Conservation (phyloP, 257 asterid species). For the Henckelia pumila region DNA sequence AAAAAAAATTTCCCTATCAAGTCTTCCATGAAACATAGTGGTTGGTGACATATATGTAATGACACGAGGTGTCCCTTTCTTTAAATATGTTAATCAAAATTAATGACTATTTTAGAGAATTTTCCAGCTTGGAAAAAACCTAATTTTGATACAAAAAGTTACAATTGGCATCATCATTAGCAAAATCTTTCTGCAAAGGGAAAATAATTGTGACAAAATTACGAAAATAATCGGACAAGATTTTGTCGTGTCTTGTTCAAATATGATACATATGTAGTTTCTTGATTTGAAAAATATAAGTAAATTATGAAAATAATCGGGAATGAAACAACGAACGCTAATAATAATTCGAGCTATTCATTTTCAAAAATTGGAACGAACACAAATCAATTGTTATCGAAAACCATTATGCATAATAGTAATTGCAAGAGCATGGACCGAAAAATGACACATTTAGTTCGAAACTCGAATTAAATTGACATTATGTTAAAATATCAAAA, state of each 20-base stretch:
- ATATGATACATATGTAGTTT: neutral
- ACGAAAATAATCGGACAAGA: neutral
- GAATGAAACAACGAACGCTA: too few species aligned
- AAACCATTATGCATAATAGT: too few species aligned
- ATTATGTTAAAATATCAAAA: too few species aligned
- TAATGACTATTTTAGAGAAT: slow-evolving; percentile 27
- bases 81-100: slow-evolving; percentile 17
- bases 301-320: too few species aligned
- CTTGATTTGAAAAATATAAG: neutral
- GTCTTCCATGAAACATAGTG: slow-evolving; percentile 32
- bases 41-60: slow-evolving; percentile 41
- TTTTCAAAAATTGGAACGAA: too few species aligned
- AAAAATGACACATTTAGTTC: neutral
- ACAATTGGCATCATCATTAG: slow-evolving; percentile 35
- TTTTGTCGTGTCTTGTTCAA: neutral
- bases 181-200: neutral
- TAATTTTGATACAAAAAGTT: slow-evolving; percentile 29
- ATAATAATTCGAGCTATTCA: too few species aligned
- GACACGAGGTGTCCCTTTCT: slow-evolving; percentile 37
- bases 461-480: neutral
- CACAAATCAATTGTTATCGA: too few species aligned
- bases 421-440: too few species aligned
- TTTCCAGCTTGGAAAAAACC: slow-evolving; percentile 44
- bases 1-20: slow-evolving; percentile 2
- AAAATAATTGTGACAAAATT: neutral